Percentiles rank a stretch among this genome's conserved stretches.
These are phyloP conservation scores for Tagetes patula DNA, from an alignment of 129 eudicot genomes.

Conservation along the genomic window DNA sequence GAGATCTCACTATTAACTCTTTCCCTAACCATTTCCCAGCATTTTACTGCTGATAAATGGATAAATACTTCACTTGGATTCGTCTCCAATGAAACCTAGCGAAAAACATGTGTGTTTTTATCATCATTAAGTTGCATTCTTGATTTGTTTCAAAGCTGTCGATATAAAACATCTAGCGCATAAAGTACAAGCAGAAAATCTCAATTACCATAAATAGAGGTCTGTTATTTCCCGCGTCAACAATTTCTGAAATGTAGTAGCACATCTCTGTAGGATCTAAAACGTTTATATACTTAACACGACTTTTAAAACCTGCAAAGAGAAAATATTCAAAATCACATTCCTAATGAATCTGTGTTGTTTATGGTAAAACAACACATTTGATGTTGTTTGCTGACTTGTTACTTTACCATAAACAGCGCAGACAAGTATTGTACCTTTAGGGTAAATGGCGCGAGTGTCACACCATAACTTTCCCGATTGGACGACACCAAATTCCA, in stretches of 20 bases:
- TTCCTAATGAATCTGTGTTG: not conserved
- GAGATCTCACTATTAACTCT: constrained; percentile 75
- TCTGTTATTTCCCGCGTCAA: constrained; percentile 69
- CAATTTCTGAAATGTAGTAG: constrained; percentile 79
- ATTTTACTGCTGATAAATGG: constrained; percentile 65
- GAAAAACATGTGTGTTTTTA: not conserved
- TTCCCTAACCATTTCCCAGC: constrained; percentile 97
- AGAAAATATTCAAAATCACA: constrained; percentile 20
- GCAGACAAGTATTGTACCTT: constrained; percentile 48
- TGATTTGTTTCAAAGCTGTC: not conserved
- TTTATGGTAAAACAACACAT: too few species aligned
- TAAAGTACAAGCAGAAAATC: constrained; percentile 6
- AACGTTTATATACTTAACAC: constrained; percentile 82
- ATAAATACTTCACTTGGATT: constrained; percentile 73
- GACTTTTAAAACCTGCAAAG: constrained; percentile 81
- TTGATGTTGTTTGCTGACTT: too few species aligned
- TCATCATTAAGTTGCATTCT: not conserved
- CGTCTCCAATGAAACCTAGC: constrained; percentile 73
- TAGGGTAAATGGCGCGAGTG: constrained; percentile 82
- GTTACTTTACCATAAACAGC: too few species aligned
- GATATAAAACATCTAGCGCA: not conserved
- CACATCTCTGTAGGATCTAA: constrained; percentile 74
- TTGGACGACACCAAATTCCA: constrained; percentile 68
- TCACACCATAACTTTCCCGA: constrained; percentile 80
- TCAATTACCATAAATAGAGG: constrained; percentile 82